Evolutionary conservation across 139 green algal genomes (phyloP).

Genomic region (Auxenochlorella pyrenoidosa): DNA sequence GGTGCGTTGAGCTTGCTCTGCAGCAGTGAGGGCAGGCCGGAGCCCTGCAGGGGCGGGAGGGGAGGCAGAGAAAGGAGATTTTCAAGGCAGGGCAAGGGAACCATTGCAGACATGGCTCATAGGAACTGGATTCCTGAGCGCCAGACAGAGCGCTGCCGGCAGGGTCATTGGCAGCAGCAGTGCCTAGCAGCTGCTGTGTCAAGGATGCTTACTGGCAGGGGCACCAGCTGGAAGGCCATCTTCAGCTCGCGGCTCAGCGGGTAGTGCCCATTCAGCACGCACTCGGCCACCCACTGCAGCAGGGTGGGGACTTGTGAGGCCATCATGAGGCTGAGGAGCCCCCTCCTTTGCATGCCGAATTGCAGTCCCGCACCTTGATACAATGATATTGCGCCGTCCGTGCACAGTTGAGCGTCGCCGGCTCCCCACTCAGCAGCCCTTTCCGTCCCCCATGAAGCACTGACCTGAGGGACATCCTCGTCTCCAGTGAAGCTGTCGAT

Average conservation of each 20-base stretch:
- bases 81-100: too few species aligned
- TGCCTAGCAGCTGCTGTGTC: background rate
- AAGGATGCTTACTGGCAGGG: constrained; percentile 57
- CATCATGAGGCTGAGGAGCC: background rate
- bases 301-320: too few species aligned
- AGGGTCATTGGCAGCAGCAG: background rate
- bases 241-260: constrained; percentile 62
- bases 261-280: constrained; percentile 62
- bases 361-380: too few species aligned
- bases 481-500: constrained; percentile 13
- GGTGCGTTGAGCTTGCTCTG: constrained; percentile 88
- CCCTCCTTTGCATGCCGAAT: too few species aligned
- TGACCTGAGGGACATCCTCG: constrained; percentile 8
- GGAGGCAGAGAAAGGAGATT: background rate
- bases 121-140: too few species aligned
- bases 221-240: constrained; percentile 83
- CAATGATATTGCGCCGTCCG: too few species aligned
- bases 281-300: constrained; percentile 77
- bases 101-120: too few species aligned
- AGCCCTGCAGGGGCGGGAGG: constrained; percentile 43
- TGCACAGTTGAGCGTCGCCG: too few species aligned
- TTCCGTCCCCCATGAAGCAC: background rate
- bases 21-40: constrained; percentile 68
- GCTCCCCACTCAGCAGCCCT: too few species aligned
- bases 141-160: too few species aligned